These are phyloP conservation scores for Eucalyptus marginata DNA, from an alignment of 345 rosid genomes.

Conservation along the genomic window DNA sequence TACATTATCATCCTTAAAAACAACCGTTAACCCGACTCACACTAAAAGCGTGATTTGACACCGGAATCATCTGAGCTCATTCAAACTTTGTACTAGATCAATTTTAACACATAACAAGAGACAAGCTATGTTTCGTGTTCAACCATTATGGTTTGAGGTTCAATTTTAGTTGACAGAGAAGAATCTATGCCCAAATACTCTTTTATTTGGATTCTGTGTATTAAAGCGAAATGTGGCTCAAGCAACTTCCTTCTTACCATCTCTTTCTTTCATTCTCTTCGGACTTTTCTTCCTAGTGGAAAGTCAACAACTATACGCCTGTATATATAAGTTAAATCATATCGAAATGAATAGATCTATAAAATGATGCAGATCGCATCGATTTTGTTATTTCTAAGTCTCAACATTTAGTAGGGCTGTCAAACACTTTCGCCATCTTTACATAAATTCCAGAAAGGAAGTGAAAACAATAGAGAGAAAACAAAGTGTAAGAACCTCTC, in stretches of 20 bases:
- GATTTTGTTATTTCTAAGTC: background rate
- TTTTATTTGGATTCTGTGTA: background rate
- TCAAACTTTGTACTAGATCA: background rate
- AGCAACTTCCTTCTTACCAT: background rate
- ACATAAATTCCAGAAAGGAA: background rate
- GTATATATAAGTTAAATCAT: background rate
- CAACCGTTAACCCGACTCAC: background rate
- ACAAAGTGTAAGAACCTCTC: background rate
- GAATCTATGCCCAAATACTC: background rate
- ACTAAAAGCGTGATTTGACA: background rate
- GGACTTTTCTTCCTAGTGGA: background rate
- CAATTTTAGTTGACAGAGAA: background rate
- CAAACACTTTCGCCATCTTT: background rate
- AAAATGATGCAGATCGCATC: background rate
- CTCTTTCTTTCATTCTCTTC: background rate
- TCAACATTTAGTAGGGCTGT: background rate
- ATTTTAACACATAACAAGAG: background rate
- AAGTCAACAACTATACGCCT: background rate
- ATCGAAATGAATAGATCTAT: background rate
- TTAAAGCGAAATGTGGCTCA: background rate
- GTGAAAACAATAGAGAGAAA: background rate
- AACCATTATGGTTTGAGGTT: background rate
- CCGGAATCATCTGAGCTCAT: background rate
- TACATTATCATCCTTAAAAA: background rate
- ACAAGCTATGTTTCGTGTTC: background rate